These are phyloP conservation scores for Rhizophlyctis rosea DNA, from an alignment of 192 early-diverging fungal genomes.

Conservation along the genomic window DNA sequence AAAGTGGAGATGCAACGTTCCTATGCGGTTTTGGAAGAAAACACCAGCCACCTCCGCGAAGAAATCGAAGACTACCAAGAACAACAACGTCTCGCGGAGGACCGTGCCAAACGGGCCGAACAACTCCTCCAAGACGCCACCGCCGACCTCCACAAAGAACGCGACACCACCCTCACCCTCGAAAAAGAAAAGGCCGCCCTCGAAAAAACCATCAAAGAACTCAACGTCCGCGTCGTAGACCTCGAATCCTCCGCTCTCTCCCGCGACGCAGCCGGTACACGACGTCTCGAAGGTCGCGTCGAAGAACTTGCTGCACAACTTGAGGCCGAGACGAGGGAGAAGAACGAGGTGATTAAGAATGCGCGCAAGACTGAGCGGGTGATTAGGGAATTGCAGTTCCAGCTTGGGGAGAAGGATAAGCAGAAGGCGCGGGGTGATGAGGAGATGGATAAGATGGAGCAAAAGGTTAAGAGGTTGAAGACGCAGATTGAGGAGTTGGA, in stretches of 20 bases:
- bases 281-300: conserved; percentile 56
- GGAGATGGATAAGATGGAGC: conserved; percentile 67
- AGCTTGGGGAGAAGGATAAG: conserved; percentile 78
- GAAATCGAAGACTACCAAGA: conserved; percentile 75
- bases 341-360: conserved; percentile 55
- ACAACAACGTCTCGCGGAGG: conserved; percentile 54
- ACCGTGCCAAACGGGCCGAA: conserved; percentile 68
- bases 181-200: conserved; percentile 60
- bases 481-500: conserved; percentile 65
- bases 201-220: conserved; percentile 83
- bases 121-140: conserved; percentile 60
- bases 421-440: conserved; percentile 61
- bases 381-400: conserved; percentile 83
- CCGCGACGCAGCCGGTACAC: conserved; percentile 51
- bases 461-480: conserved; percentile 63
- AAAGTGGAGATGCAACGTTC: conserved; percentile 68
- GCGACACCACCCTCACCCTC: conserved; percentile 46
- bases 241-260: conserved; percentile 64
- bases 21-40: conserved; percentile 65
- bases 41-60: conserved; percentile 69
- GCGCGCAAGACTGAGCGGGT: conserved; percentile 68
- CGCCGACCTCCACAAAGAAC: conserved; percentile 74
- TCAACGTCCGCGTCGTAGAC: conserved; percentile 70
- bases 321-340: conserved; percentile 62
- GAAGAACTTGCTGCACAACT: conserved; percentile 60